These are phyloP conservation scores for Nepenthes gracilis DNA, from an alignment of 148 eudicot species.

Conservation along the genomic window DNA sequence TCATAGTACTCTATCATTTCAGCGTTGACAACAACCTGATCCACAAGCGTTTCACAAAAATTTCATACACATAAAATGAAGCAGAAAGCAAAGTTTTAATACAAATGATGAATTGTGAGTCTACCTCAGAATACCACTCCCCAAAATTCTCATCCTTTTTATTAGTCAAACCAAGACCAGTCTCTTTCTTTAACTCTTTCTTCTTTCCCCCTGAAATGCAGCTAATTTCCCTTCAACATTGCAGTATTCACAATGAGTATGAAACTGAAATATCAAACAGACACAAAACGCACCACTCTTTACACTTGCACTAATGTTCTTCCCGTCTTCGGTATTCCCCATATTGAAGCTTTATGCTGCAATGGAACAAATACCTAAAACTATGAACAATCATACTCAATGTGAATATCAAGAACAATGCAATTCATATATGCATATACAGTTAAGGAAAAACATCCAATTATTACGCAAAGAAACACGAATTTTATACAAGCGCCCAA, in stretches of 20 bases:
- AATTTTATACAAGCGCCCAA: too few species aligned
- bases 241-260: background rate
- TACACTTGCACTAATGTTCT: background rate
- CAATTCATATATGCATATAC: too few species aligned
- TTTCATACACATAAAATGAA: background rate
- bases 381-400: too few species aligned
- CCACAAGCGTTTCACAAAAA: background rate
- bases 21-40: slow-evolving; percentile 73
- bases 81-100: background rate
- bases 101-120: background rate
- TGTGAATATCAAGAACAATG: too few species aligned
- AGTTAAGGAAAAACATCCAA: too few species aligned
- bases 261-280: background rate
- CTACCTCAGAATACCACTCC: slow-evolving; percentile 99
- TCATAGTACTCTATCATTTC: slow-evolving; percentile 96
- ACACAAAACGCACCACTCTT: background rate
- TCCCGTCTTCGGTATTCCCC: background rate
- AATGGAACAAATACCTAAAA: too few species aligned
- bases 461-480: too few species aligned
- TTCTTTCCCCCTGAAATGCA: slow-evolving; percentile 45
- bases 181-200: slow-evolving; percentile 94
- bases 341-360: background rate
- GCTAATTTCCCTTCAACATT: background rate
- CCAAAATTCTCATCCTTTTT: slow-evolving; percentile 96
- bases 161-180: slow-evolving; percentile 67